These are phyloP conservation scores for Aspergillus leporis DNA, from an alignment of 495 filamentous ascomycete species.

Conservation along the genomic window DNA sequence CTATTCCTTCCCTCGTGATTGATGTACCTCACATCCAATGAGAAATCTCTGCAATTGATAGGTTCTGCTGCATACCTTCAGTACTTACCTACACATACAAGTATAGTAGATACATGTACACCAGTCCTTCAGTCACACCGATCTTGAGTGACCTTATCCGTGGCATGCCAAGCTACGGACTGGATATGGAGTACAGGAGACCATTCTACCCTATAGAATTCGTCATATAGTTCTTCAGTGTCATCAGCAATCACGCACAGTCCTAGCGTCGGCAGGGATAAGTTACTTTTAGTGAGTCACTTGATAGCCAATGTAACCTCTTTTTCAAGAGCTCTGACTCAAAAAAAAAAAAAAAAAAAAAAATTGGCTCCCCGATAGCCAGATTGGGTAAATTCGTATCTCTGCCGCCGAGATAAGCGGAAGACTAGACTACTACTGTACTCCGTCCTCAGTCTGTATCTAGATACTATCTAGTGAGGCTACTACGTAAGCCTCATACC, in stretches of 20 bases:
- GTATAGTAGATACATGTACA: too few species aligned
- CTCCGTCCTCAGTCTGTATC: too few species aligned
- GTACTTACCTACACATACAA: too few species aligned
- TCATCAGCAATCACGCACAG: background rate
- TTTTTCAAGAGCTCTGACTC: background rate
- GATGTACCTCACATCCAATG: too few species aligned
- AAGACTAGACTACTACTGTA: background rate
- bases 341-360: background rate
- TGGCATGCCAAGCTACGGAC: background rate
- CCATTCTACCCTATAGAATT: background rate
- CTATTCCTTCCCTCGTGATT: too few species aligned
- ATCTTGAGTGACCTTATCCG: too few species aligned
- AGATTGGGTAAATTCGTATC: slow-evolving; percentile 1
- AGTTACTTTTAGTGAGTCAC: background rate
- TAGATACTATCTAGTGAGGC: too few species aligned
- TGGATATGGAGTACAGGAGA: background rate
- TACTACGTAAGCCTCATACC: background rate
- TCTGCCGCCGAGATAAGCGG: background rate
- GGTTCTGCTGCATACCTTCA: too few species aligned
- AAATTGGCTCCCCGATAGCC: background rate
- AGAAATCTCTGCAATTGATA: too few species aligned
- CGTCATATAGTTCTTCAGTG: background rate
- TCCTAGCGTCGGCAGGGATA: background rate
- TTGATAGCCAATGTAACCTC: slow-evolving; percentile 1
- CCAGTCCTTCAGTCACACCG: too few species aligned